Evolutionary conservation across 805 yeast genomes (phyloP).

Genomic region (Blastobotrys americana): DNA sequence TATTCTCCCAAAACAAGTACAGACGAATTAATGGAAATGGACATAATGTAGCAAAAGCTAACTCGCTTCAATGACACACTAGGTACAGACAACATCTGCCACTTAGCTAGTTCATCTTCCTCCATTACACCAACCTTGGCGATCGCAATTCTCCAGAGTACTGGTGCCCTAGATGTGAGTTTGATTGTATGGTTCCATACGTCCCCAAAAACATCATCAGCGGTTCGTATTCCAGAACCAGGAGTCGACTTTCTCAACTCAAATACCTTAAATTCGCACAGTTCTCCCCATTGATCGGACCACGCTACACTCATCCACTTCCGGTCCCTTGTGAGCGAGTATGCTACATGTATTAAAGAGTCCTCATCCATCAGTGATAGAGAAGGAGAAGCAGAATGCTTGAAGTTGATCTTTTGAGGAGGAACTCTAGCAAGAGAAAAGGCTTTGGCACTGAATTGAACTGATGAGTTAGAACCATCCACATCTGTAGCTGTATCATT

Average conservation of each 20-base stretch:
- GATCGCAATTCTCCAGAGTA: conserved; percentile 31
- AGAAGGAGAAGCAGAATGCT: conserved; percentile 21
- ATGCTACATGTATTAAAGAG: conserved; percentile 75
- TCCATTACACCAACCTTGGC: conserved; percentile 32
- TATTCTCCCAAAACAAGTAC: conserved; percentile 13
- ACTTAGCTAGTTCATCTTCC: conserved; percentile 26
- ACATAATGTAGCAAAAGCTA: conserved; percentile 11
- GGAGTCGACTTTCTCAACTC: conserved; percentile 15
- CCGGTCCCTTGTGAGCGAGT: conserved; percentile 71
- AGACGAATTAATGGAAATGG: conserved; percentile 13
- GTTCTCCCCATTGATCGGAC: conserved; percentile 75
- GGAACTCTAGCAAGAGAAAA: conserved; percentile 30
- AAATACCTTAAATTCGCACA: conserved; percentile 52
- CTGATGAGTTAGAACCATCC: neutral
- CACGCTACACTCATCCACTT: conserved; percentile 85
- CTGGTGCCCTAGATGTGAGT: conserved; percentile 18
- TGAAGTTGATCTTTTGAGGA: conserved; percentile 27
- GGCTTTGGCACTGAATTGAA: conserved; percentile 16
- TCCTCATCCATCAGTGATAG: conserved; percentile 50
- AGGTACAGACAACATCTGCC: conserved; percentile 23
- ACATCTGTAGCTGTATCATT: conserved; percentile 1
- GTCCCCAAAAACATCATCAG: conserved; percentile 24
- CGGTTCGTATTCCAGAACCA: neutral
- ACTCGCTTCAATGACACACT: conserved; percentile 7
- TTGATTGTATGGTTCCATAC: conserved; percentile 30